Evolutionary conservation across 108 stramenopile species (phyloP), one percentile per base, ranked within the genome.

Genomic region (Tribonema minus): DNA sequence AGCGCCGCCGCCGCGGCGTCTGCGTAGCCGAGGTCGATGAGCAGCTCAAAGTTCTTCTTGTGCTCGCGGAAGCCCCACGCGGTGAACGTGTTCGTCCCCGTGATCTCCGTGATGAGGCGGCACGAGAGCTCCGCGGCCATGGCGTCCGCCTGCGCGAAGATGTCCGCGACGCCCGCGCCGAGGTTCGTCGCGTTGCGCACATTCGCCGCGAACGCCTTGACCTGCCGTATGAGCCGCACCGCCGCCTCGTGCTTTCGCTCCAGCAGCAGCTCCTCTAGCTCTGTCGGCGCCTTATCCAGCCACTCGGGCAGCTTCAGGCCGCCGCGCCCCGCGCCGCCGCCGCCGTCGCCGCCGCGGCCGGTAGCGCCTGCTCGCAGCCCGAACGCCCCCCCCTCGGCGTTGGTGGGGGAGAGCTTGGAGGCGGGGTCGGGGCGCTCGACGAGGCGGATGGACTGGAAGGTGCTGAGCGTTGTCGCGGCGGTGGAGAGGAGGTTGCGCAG

Each of bases 291-390:
- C 64, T 77, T 66, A 38, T 77, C 76, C 38, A 77, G 67, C 76
- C 76, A 77, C 76, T 77, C 76, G 1, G 76, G 76, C 20, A 77
- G 76, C 76, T 77, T 77, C 37, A 77, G 66, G 0, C 76, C 76
- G 60, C 76, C 15, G 15, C 9, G 46, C n/a, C n/a, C n/a, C n/a
- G n/a, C n/a, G n/a, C n/a, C n/a, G n/a, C n/a, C n/a, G n/a, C n/a
- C n/a, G n/a, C n/a, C n/a, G n/a, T n/a, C n/a, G n/a, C n/a, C n/a
- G n/a, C n/a, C n/a, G n/a, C n/a, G n/a, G n/a, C n/a, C n/a, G n/a
- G n/a, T n/a, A n/a, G n/a, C n/a, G n/a, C n/a, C n/a, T n/a, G n/a
- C n/a, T n/a, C n/a, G n/a, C n/a, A n/a, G n/a, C n/a, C n/a, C n/a
- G n/a, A n/a, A n/a, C n/a, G n/a, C n/a, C n/a, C n/a, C n/a, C n/a